Conservation (phyloP, 1,284 basidiomycete species). For the Leccinum pallidistipes region DNA sequence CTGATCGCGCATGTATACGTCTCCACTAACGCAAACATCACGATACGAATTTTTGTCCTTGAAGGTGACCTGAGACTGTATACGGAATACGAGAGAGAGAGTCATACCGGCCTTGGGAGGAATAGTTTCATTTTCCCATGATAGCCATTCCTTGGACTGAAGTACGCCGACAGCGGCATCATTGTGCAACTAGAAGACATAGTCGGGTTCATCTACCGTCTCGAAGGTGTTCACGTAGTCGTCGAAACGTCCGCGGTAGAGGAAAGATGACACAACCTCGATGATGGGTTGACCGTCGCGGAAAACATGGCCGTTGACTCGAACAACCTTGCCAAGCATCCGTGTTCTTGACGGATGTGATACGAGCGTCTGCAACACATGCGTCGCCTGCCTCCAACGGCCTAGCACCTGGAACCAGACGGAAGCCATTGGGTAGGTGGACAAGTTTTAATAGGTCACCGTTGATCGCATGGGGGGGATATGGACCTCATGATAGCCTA, state of each 20-base stretch:
- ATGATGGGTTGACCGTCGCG: slow-evolving; percentile 81
- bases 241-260: slow-evolving; percentile 92
- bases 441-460: slow-evolving; percentile 95
- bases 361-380: slow-evolving; percentile 87
- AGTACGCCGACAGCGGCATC: slow-evolving; percentile 89
- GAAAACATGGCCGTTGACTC: slow-evolving; percentile 86
- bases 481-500: slow-evolving; percentile 97
- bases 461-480: slow-evolving; percentile 80
- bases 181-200: slow-evolving; percentile 73
- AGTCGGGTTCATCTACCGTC: slow-evolving; percentile 86
- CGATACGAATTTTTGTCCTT: slow-evolving; percentile 89
- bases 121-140: slow-evolving; percentile 85
- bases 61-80: slow-evolving; percentile 85
- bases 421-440: slow-evolving; percentile 96
- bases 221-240: slow-evolving; percentile 98
- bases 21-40: slow-evolving; percentile 81
- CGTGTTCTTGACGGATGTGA: slow-evolving; percentile 88
- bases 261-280: slow-evolving; percentile 93
- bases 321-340: slow-evolving; percentile 92
- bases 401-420: slow-evolving; percentile 75
- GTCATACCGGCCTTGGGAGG: slow-evolving; percentile 79
- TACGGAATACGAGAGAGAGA: slow-evolving; percentile 79
- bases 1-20: slow-evolving; percentile 83
- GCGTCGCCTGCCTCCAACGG: slow-evolving; percentile 85
- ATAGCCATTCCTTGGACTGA: slow-evolving; percentile 97